Evolutionary conservation across 2,329 filamentous ascomycete genomes (phyloP), one percentile per base, ranked within the genome.

Genomic region (Chrysosporium keratinophilum): DNA sequence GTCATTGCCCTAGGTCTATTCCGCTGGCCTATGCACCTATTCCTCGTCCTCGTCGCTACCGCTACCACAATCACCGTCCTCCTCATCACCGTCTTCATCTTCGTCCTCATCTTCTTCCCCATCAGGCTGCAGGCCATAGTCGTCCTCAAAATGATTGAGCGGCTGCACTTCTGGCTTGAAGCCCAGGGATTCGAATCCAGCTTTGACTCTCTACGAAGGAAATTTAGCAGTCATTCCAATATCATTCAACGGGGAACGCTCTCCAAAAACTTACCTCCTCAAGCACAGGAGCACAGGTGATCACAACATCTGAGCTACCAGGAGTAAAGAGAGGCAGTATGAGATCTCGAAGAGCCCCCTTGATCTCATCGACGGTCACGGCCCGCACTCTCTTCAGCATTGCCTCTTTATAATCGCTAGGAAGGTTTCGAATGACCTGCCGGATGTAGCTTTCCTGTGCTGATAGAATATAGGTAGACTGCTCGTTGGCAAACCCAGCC

Each of bases 271-370:
- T 72, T 73, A 93, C 88, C 76, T 95, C 87, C 62, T 84, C 78
- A 79, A 96, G 85, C 47, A 88, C 79, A 14, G 85, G 84, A 17
- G 88, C 87, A 67, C 91, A 96, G 6, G 91, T 95, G 50, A 96
- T 78, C 2, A 96, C 82, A 50, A 96, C 74, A 66, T 97, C 94
- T 59, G 88, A 84, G 67, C 79, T 88, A 17, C 83, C 81, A 0
- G 90, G 82, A 59, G 82, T 78, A 67, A 98, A 97, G 35, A 93
- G 77, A 0, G 86, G 85, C 61, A 95, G 66, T 31, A 98, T 77
- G 50, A 91, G 77, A 15, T 88, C 83, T 50, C 74, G 78, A 73
- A 98, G 81, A 1, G 81, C 86, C 20, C 75, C 74, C 67, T 81
- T 84, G 59, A 97, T 85, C 63, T 96, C 81, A 11, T 90, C 84